These are phyloP conservation scores for Fusarium nygamai DNA, from an alignment of 2,329 filamentous ascomycete genomes.

Conservation along the genomic window DNA sequence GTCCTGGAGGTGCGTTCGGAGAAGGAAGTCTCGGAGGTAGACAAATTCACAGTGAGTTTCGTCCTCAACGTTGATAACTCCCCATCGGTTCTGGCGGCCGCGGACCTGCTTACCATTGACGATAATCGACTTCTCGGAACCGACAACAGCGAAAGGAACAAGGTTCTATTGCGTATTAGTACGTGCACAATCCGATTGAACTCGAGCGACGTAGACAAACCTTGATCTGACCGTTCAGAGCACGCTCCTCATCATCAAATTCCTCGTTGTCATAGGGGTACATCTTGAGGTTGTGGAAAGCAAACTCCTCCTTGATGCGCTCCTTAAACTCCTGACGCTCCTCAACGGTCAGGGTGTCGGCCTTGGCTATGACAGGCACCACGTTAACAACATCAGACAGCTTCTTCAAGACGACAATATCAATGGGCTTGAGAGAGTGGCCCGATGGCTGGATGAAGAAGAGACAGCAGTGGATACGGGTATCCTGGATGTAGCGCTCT, in stretches of 20 bases:
- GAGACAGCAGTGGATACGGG: slow-evolving; percentile 97
- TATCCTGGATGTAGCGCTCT: slow-evolving; percentile 99
- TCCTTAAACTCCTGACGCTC: slow-evolving; percentile 98
- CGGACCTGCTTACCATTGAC: slow-evolving; percentile 97
- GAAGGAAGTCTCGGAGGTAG: slow-evolving; percentile 97
- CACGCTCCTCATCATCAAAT: slow-evolving; percentile 95
- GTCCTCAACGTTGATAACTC: slow-evolving; percentile 99
- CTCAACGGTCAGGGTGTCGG: slow-evolving; percentile 94
- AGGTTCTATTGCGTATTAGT: slow-evolving; percentile 72
- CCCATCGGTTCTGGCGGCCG: slow-evolving; percentile 98
- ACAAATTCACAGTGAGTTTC: slow-evolving; percentile 99
- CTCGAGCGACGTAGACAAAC: slow-evolving; percentile 57
- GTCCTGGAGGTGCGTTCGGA: slow-evolving; percentile 97
- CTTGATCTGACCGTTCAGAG: slow-evolving; percentile 96
- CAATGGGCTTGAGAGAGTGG: slow-evolving; percentile 98
- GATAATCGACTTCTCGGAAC: slow-evolving; percentile 97
- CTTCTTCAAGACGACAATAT: slow-evolving; percentile 99
- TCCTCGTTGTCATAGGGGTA: slow-evolving; percentile 99
- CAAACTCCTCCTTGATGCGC: slow-evolving; percentile 99
- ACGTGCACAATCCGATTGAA: background rate
- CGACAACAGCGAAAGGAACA: slow-evolving; percentile 96
- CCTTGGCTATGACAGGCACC: slow-evolving; percentile 98
- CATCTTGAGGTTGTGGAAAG: slow-evolving; percentile 99
- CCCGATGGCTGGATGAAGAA: slow-evolving; percentile 99
- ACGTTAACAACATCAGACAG: slow-evolving; percentile 99